A percentile compares a stretch with the other conserved stretches of the same genome.
Evolutionary conservation across 345 rosid species (phyloP).

Genomic region (Syzygium aromaticum): DNA sequence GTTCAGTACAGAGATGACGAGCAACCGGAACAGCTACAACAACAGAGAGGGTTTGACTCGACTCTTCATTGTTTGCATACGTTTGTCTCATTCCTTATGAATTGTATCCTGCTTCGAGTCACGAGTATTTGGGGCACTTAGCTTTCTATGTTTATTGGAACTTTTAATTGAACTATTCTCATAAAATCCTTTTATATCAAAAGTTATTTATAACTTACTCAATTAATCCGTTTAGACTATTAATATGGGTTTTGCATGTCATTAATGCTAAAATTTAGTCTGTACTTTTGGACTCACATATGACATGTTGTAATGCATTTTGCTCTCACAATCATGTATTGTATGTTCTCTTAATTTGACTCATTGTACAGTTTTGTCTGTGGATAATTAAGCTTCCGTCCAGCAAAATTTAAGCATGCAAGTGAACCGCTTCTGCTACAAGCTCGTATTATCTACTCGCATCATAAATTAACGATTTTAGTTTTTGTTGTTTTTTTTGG

Average conservation of each 20-base stretch:
- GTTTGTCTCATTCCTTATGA: background rate
- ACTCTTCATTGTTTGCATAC: background rate
- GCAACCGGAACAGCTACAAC: background rate
- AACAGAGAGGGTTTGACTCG: background rate
- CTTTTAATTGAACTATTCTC: background rate
- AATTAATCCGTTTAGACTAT: background rate
- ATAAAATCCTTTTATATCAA: background rate
- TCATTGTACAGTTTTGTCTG: background rate
- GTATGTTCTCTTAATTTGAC: background rate
- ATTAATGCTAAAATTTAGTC: background rate
- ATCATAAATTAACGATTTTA: background rate
- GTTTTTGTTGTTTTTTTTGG: too few relatives aligned
- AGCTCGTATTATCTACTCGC: background rate
- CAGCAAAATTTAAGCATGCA: background rate
- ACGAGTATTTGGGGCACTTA: background rate
- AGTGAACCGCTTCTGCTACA: background rate
- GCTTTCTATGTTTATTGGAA: background rate
- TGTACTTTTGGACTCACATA: background rate
- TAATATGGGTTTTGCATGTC: background rate
- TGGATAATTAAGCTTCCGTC: background rate
- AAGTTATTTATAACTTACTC: background rate
- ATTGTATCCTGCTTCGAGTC: rapidly evolving
- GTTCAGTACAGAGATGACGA: rapidly evolving
- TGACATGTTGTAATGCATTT: background rate
- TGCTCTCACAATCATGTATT: background rate